These are phyloP conservation scores for Ceriops decandra DNA, from an alignment of 345 rosid genomes.

Conservation along the genomic window DNA sequence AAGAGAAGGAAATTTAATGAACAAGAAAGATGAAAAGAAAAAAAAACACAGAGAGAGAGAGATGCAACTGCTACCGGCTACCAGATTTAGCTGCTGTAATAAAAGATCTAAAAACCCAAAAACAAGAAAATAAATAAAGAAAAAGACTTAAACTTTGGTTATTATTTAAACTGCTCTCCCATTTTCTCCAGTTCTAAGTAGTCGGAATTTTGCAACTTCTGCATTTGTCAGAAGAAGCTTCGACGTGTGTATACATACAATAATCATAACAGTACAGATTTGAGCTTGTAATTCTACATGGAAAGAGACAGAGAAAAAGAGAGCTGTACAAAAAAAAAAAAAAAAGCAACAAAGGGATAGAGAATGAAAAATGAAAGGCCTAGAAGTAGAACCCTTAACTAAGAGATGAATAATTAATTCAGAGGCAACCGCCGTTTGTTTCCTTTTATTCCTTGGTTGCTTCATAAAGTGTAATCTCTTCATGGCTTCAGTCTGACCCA, in stretches of 20 bases:
- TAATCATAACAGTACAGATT: neutral
- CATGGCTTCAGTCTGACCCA: slow-evolving; percentile 50
- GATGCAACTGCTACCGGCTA: neutral
- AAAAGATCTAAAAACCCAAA: too few species aligned
- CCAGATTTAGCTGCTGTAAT: neutral
- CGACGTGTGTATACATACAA: neutral
- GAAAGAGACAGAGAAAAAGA: neutral
- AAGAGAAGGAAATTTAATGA: neutral
- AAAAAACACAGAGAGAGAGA: neutral
- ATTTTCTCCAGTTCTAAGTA: neutral
- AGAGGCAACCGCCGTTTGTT: neutral
- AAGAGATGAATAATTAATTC: neutral
- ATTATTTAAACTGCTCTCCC: slow-evolving; percentile 3
- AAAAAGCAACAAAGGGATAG: neutral
- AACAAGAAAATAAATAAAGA: too few species aligned
- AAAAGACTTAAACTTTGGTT: slow-evolving; percentile 1
- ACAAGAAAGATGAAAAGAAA: neutral
- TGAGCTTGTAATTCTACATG: slow-evolving; percentile 4
- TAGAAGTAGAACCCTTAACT: slow-evolving; percentile 9
- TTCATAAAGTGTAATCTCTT: neutral
- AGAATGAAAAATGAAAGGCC: too few species aligned
- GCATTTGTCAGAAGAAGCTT: slow-evolving; percentile 14
- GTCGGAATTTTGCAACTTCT: neutral
- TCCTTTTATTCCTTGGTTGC: neutral
- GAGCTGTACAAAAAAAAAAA: slow-evolving; percentile 21